Conservation (phyloP, 768 basidiomycete genomes). For the Paxillus ammoniavirescens region DNA sequence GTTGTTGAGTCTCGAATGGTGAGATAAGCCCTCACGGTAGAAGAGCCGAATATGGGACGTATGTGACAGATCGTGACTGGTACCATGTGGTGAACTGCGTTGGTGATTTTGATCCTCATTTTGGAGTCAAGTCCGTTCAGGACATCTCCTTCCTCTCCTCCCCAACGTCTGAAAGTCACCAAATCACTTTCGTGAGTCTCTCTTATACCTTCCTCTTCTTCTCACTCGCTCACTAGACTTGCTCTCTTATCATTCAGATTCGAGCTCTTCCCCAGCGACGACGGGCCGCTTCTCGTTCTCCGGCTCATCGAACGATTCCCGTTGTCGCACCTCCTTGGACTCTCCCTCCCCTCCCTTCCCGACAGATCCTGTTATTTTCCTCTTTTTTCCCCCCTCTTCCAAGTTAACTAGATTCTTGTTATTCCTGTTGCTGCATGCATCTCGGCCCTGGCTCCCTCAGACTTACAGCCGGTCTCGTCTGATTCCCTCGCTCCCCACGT, state of each 20-base stretch:
- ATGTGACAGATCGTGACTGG: neutral
- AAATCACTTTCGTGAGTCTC: conserved; percentile 19
- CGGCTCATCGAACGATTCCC: neutral
- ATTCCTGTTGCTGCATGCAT: conserved; percentile 23
- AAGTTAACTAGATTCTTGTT: neutral
- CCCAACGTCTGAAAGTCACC: conserved; percentile 21
- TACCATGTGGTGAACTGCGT: neutral
- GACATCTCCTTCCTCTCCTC: conserved; percentile 24
- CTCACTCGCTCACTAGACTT: neutral
- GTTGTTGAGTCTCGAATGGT: neutral
- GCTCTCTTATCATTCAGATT: neutral
- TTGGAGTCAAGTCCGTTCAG: conserved; percentile 6
- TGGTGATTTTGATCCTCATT: neutral
- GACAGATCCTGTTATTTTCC: conserved; percentile 3
- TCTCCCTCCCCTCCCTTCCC: conserved; percentile 6
- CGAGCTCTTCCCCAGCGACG: neutral
- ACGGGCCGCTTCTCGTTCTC: neutral
- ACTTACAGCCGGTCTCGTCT: conserved; percentile 51
- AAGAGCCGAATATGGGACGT: neutral
- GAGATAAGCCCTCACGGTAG: neutral
- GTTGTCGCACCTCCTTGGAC: neutral
- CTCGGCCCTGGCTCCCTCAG: conserved; percentile 28
- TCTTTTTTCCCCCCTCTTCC: neutral
- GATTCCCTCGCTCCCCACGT: conserved; percentile 33
- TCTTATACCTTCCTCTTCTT: neutral